Evolutionary conservation across 306 rosid species (phyloP), one percentile per base, ranked within the genome.

Genomic region (Malus sylvestris): DNA sequence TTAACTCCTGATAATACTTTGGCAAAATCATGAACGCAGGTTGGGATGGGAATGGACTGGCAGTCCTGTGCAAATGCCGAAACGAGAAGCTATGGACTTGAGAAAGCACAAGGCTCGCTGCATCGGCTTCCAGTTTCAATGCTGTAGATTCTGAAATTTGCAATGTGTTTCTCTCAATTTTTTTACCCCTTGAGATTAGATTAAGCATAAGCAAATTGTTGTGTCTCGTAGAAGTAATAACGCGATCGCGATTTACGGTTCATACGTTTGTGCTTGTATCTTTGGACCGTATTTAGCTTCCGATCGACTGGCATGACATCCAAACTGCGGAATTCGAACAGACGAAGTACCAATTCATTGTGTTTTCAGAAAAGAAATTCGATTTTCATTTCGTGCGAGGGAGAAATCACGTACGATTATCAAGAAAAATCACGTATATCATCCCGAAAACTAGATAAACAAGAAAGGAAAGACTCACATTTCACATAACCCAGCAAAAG

Each of bases 31-130:
- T 16, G 55, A 70, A 53, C 45, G 78, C 91, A 90, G 96, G 81
- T 81, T 91, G 78, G 83, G 86, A 45, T 81, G 83, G 93, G 96
- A 93, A 42, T 87, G 92, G 90, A 70, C 68, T 20, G 96, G 91
- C 23, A 93, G 97, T 74, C 97, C 98, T 0, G 91, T 40, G 76
- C 85, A 77, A 61, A 84, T 91, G 93, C 97, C 93, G 0, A 88
- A 79, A 74, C 72, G 93, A 79, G 88, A 87, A 81, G 87, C 69
- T 13, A n/a, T 77, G 76, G 88, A 71, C 73, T 75, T 61, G n/a
- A 81, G 84, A 82, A 88, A 86, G 81, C 89, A 86, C 29, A 91
- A 79, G 81, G 67, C 81, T 16, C 72, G 86, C 38, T 80, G 72
- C 38, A 64, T 76, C n/a, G 80, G 81, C 73, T 84, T 93, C 80